Conservation (phyloP, 345 rosid genomes). For the Geranium brycei region DNA sequence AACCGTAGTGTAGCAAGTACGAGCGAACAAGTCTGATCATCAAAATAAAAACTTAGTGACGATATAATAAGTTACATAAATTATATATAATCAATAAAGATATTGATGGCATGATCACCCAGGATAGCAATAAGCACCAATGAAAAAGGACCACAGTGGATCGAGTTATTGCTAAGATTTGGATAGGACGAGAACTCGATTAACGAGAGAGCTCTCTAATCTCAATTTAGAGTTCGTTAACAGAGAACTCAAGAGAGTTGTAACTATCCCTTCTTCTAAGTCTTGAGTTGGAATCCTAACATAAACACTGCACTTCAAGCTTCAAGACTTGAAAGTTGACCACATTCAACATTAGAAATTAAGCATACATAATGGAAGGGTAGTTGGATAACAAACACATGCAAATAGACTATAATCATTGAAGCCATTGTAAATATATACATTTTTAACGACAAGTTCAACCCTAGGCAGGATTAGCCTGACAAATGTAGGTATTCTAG, state of each 20-base stretch:
- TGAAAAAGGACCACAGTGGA: not conserved
- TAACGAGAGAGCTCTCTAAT: too few relatives aligned
- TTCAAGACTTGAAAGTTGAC: not conserved
- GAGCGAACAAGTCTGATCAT: slow-evolving; percentile 69
- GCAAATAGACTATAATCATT: not conserved
- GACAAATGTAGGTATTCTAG: not conserved
- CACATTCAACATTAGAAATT: not conserved
- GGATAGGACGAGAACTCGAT: too few relatives aligned
- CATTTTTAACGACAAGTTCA: not conserved
- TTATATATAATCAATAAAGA: too few relatives aligned
- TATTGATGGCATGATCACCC: not conserved
- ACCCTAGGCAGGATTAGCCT: not conserved
- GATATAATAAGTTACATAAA: not conserved
- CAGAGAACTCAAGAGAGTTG: too few relatives aligned
- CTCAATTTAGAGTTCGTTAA: too few relatives aligned
- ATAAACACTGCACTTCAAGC: not conserved
- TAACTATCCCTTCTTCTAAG: too few relatives aligned
- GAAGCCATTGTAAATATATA: not conserved
- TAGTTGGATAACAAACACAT: too few relatives aligned
- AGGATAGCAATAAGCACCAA: not conserved
- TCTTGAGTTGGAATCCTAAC: too few relatives aligned
- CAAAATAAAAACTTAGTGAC: slow-evolving; percentile 6
- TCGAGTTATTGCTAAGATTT: too few relatives aligned
- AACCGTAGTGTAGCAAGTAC: slow-evolving; percentile 84
- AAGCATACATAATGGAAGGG: not conserved